Evolutionary conservation across 1,284 basidiomycete species (phyloP), one percentile per base, ranked within the genome.

Genomic region (Ustilago tritici): DNA sequence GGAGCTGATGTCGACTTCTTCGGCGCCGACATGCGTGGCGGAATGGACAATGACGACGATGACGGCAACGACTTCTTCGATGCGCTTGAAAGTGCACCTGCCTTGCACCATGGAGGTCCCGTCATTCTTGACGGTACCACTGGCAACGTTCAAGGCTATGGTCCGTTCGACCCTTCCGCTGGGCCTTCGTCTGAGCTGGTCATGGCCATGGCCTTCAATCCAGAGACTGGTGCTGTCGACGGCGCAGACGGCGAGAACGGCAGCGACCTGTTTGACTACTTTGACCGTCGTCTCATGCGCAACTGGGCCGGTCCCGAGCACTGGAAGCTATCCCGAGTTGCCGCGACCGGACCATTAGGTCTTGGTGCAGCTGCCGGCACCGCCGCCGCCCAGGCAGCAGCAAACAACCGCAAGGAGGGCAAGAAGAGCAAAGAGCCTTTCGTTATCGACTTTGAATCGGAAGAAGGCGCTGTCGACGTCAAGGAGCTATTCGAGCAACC

Each of bases 261-360:
- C 49, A 57, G 70, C 46, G 74, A 70, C 31, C 69, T 85, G 8
- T 91, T 98, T 88, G 94, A 96, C 82, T 98, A 97, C 87, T 98
- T 99, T 86, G 95, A 99, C 86, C 90, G 92, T 80, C 91, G 90
- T 43, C 90, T 95, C 83, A 89, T 92, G 83, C 97, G 94, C 89
- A 96, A 95, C 81, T 99, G 96, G 96, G 96, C 97, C 4, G 96
- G 97, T 5, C 96, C 96, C 11, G 95, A 98, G 86, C 97, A 99
- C 86, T 99, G 96, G 96, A 98, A 97, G 86, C 87, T 98, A 71
- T 71, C 73, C 1, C 74, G 78, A 7, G 59, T 81, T 19, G 60
- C 62, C 38, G 56, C 67, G 15, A 65, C 67, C 8, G 76, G 76
- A 4, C 70, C 75, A 35, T 43, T 70, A 15, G 75, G 70, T 3